Evolutionary conservation across 228 moss, liverwort and hornwort genomes (phyloP), one percentile per base, ranked within the genome.

Genomic region (Sphagnum magellanicum): DNA sequence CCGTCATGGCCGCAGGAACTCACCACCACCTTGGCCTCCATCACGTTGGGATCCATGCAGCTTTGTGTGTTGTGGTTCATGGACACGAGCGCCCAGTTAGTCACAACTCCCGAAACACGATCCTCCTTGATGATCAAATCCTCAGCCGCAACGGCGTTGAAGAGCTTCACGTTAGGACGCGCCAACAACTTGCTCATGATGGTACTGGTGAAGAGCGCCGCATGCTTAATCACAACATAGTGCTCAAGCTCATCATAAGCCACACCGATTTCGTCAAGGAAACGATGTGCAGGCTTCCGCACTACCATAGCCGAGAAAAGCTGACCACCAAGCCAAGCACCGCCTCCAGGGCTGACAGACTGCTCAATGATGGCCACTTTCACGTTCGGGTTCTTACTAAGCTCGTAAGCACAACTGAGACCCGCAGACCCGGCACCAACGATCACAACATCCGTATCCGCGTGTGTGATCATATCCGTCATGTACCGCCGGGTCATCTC

Each of bases 401-500:
- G 71, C 64, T 85, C 85, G 52, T 85, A 85, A 0, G 85, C 85
- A 32, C 81, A 81, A 51, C 76, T 76, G 0, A 85, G 72, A 63
- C 85, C 85, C 0, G 85, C 81, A 4, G 85, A 85, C 4, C 85
- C 85, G 5, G 85, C 85, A 63, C 85, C 85, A 5, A 85, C 74
- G 0, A 85, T 70, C 4, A 85, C 85, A 0, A 85, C 84, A 32
- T 85, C 84, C 0, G 84, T 85, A 16, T 85, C 84, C 8, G 84
- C 84, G 49, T 85, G 81, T 0, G 84, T 85, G 59, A 85, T 85
- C 84, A 85, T 85, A n/a, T 85, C 84, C 2, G 84, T 85, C 85
- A 85, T 81, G 81, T 85, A 85, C 6, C 85, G 78, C 8, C 85
- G 81, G 14, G 85, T 81, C 85, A 85, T 85, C 74, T 85, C 85